Evolutionary conservation across 345 rosid genomes (phyloP), one percentile per base, ranked within the genome.

Genomic region (Cardamine resedifolia): DNA sequence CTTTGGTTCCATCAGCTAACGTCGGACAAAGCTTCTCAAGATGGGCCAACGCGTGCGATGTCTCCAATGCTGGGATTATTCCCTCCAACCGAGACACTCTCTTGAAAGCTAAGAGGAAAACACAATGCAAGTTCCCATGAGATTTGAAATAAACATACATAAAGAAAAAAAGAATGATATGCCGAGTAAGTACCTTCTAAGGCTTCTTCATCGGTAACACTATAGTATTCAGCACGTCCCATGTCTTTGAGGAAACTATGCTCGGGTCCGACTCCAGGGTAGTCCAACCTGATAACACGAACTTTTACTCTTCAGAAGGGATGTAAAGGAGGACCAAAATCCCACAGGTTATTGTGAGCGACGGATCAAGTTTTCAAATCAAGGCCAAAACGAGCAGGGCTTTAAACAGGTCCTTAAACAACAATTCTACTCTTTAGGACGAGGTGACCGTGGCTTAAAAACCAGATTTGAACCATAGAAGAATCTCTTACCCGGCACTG

Each of bases 241-340:
- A 44, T 71, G 58, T 94, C 98, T 80, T 94, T 94, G 78, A 94
- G 79, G 74, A 91, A 94, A 80, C 97, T 89, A 64, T 94, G 98
- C 84, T 94, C 98, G 4, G 98, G 98, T 81, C 98, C 98, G 62
- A 94, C 98, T 81, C 97, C 97, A 68, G 98, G 98, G 80, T 91
- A 94, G 78, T 91, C 98, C 96, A 91, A 84, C 58, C 97, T 94
- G 76, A 38, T 56, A 16, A 72, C 19, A 61, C 39, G 47, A 26
- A 47, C 26, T 2, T 69, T 64, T 2, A 31, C 30, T 48, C 57
- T 31, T 64, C 14, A 50, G 39, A 19, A 47, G 2, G 19, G 43
- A 28, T 30, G 28, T 7, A 26, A 45, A 45, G 19, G 68, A 44
- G 33, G 58, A 39, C 36, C 26, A 50, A 21, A 49, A 20, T 2